Evolutionary conservation across 164 flowering plant species (phyloP).

Genomic region (Vitis labrusca): DNA sequence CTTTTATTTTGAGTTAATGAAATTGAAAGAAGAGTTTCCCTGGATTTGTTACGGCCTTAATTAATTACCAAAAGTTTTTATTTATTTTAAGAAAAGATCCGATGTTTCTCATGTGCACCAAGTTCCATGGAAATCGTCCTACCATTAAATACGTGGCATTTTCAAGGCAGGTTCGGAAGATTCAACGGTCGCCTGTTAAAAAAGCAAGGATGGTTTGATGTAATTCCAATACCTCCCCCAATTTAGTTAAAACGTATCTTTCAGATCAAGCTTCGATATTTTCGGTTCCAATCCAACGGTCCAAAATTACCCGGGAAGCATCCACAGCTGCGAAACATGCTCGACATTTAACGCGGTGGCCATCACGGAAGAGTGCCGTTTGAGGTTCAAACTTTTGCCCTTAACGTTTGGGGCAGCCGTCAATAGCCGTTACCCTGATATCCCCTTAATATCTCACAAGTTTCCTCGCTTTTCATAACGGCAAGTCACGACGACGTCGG

Average conservation of each 20-base stretch:
- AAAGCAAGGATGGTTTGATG: too few relatives aligned
- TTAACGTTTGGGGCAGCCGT: constrained; percentile 29
- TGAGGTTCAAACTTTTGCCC: constrained; percentile 72
- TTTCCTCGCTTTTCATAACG: constrained; percentile 26
- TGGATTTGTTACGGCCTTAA: too few relatives aligned
- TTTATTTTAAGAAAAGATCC: too few relatives aligned
- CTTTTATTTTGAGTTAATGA: too few relatives aligned
- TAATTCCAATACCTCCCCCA: background rate
- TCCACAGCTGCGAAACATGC: constrained; percentile 10
- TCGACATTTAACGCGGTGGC: constrained; percentile 14
- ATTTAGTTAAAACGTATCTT: constrained; percentile 13
- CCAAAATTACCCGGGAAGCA: constrained; percentile 27
- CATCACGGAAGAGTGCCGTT: constrained; percentile 56
- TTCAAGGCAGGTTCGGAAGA: too few relatives aligned
- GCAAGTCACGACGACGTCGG: constrained; percentile 51
- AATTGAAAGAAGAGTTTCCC: too few relatives aligned
- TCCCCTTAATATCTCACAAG: background rate
- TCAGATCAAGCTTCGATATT: constrained; percentile 10
- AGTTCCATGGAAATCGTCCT: too few relatives aligned
- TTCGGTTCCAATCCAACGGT: constrained; percentile 26
- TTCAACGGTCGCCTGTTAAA: too few relatives aligned
- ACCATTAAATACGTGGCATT: too few relatives aligned
- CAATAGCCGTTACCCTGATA: constrained; percentile 33
- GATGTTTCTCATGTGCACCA: too few relatives aligned
- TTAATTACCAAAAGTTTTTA: too few relatives aligned